Percentiles rank a stretch among this genome's conserved stretches.
Evolutionary conservation across 352 stramenopile genomes (phyloP).

Genomic region (Globisporangium spiculum): DNA sequence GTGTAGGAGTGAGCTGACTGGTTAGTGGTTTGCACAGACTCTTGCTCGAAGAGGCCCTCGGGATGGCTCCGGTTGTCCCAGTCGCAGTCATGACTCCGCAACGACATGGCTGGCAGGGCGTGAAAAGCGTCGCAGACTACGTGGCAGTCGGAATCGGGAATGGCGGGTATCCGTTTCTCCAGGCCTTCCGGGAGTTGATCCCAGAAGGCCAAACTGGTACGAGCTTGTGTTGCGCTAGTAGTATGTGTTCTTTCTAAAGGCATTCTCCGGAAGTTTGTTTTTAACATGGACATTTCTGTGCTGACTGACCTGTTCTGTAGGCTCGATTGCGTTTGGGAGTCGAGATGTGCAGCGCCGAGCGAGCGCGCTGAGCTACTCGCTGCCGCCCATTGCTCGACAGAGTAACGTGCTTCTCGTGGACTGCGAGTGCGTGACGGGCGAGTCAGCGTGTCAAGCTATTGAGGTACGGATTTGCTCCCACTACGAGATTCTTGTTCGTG

Average conservation of each 20-base stretch:
- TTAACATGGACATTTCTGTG: not conserved
- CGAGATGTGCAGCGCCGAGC: constrained; percentile 7
- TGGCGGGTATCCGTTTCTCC: constrained; percentile 13
- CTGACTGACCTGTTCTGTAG: not conserved
- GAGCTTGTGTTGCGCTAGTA: not conserved
- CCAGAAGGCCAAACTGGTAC: constrained; percentile 3
- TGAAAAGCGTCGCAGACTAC: not conserved
- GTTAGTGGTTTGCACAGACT: not conserved
- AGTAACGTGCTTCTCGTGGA: constrained; percentile 16
- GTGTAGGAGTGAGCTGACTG: not conserved
- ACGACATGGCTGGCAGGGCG: constrained; percentile 2
- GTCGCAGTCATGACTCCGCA: constrained; percentile 6
- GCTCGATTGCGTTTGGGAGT: constrained; percentile 13
- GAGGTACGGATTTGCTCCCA: not conserved
- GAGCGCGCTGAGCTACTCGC: constrained; percentile 6
- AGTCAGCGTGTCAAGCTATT: constrained; percentile 13
- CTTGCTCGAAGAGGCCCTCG: constrained; percentile 13
- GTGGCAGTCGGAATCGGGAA: constrained; percentile 15
- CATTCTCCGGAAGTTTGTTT: not conserved
- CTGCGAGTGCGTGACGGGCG: constrained; percentile 15
- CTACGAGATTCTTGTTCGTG: not conserved
- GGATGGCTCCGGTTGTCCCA: not conserved
- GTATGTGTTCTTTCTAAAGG: not conserved
- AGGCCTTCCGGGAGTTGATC: constrained; percentile 4
- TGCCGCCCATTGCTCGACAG: not conserved